A percentile compares a stretch with the other conserved stretches of the same genome.
Evolutionary conservation across 805 yeast genomes (phyloP).

Genomic region (Saccharomycopsis amapae): DNA sequence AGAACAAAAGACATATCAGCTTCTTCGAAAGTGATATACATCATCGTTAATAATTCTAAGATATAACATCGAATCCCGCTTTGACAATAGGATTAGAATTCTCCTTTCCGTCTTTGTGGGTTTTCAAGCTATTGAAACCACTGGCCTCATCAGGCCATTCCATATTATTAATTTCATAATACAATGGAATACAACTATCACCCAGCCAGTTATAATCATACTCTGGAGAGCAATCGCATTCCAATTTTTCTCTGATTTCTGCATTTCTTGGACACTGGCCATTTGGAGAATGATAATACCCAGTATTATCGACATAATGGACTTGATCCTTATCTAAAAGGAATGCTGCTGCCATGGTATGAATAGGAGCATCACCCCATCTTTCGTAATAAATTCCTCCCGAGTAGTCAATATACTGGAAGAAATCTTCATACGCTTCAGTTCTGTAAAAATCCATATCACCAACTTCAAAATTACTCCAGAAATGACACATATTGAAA

Average conservation of each 20-base stretch:
- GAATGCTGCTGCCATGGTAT: conserved; percentile 37
- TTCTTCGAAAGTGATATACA: conserved; percentile 2
- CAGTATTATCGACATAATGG: conserved; percentile 41
- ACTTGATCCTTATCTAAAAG: conserved; percentile 28
- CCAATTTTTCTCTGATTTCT: conserved; percentile 37
- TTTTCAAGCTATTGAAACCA: conserved; percentile 20
- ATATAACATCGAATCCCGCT: conserved; percentile 8
- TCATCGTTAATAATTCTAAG: not conserved
- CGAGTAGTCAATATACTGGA: conserved; percentile 38
- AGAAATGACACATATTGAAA: conserved; percentile 54
- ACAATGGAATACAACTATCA: conserved; percentile 44
- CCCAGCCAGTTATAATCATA: conserved; percentile 45
- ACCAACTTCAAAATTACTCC: conserved; percentile 59
- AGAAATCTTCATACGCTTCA: conserved; percentile 38
- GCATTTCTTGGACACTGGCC: conserved; percentile 51
- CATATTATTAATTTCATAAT: conserved; percentile 30
- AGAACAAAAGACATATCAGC: no score
- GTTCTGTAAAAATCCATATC: conserved; percentile 45
- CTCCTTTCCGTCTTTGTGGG: conserved; percentile 12
- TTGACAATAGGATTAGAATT: conserved; percentile 20
- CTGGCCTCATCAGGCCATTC: conserved; percentile 28
- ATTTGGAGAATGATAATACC: conserved; percentile 50
- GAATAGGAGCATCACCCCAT: conserved; percentile 57
- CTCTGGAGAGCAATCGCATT: conserved; percentile 44
- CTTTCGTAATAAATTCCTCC: conserved; percentile 55